Evolutionary conservation across 202 grass and related monocot genomes (phyloP).

Genomic region (Thinopyrum obtusiflorum): DNA sequence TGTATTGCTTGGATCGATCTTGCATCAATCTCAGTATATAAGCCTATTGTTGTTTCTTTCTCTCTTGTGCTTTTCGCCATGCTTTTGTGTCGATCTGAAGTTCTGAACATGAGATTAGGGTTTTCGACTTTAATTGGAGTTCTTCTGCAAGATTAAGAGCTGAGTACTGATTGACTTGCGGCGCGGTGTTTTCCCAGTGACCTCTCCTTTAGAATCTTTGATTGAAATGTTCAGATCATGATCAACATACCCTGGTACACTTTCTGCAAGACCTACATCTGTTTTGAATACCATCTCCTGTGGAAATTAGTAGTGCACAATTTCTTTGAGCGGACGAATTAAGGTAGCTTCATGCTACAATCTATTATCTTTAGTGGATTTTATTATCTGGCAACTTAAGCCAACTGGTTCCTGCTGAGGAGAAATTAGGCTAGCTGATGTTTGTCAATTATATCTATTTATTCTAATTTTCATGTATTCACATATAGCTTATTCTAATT

Average conservation of each 20-base stretch:
- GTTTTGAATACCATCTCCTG: conserved; percentile 20
- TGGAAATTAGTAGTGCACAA: background rate
- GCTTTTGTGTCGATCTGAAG: conserved; percentile 1
- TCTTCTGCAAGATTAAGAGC: background rate
- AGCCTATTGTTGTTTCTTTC: background rate
- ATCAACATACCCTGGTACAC: background rate
- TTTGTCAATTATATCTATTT: background rate
- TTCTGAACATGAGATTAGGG: conserved; percentile 16
- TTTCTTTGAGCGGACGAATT: background rate
- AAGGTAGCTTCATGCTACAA: background rate
- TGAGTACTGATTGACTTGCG: background rate
- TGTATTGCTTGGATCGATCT: background rate
- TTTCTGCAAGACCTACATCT: conserved; percentile 23
- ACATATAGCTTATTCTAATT: background rate
- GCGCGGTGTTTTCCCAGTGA: background rate
- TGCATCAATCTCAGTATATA: background rate
- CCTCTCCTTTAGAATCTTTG: background rate
- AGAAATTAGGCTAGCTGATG: background rate
- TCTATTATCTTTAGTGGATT: background rate
- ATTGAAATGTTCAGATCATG: conserved; percentile 11
- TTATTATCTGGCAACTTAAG: conserved; percentile 2
- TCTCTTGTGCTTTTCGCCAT: background rate
- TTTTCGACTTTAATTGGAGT: conserved; percentile 5
- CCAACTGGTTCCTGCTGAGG: background rate
- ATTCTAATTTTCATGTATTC: background rate